A percentile compares a stretch with the other conserved stretches of the same genome.
These are phyloP conservation scores for Cordyceps tenuipes DNA, from an alignment of 2,329 filamentous ascomycete genomes.

Conservation along the genomic window DNA sequence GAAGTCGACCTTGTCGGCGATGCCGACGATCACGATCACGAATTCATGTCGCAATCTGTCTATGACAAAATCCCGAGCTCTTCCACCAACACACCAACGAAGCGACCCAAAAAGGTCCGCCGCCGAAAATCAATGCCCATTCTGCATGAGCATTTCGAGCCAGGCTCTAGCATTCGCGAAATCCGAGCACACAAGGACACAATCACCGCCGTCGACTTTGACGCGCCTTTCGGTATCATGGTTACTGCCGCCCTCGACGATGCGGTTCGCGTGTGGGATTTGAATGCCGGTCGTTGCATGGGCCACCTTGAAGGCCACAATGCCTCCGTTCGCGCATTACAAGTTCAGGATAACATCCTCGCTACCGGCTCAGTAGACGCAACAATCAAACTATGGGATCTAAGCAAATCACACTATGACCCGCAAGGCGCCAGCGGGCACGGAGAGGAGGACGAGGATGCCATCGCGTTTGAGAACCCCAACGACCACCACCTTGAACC, in stretches of 20 bases:
- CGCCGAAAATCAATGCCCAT: conserved; percentile 85
- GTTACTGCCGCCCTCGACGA: conserved; percentile 90
- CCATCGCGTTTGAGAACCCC: conserved; percentile 63
- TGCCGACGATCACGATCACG: conserved; percentile 38
- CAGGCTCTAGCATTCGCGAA: conserved; percentile 80
- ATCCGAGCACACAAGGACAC: conserved; percentile 80
- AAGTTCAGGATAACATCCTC: conserved; percentile 92
- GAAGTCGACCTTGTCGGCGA: conserved; percentile 46
- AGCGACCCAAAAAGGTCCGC: conserved; percentile 44
- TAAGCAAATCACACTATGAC: conserved; percentile 80
- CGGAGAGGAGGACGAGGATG: conserved; percentile 54
- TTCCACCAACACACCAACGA: conserved; percentile 37
- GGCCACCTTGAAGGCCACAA: conserved; percentile 89
- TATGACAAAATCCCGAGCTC: conserved; percentile 79
- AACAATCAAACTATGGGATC: conserved; percentile 88
- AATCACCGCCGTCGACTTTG: conserved; percentile 89
- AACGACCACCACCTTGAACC: conserved; percentile 62
- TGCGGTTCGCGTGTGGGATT: conserved; percentile 90
- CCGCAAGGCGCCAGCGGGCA: conserved; percentile 56
- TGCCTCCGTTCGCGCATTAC: conserved; percentile 83
- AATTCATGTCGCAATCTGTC: conserved; percentile 96
- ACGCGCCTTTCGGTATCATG: conserved; percentile 93
- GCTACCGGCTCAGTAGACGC: conserved; percentile 93
- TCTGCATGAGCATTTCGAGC: conserved; percentile 88
- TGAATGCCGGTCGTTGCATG: conserved; percentile 87